Percentiles rank a stretch among this genome's conserved stretches.
Conservation (phyloP, 2,329 filamentous ascomycete species). For the Pseudogymnoascus sp. region DNA sequence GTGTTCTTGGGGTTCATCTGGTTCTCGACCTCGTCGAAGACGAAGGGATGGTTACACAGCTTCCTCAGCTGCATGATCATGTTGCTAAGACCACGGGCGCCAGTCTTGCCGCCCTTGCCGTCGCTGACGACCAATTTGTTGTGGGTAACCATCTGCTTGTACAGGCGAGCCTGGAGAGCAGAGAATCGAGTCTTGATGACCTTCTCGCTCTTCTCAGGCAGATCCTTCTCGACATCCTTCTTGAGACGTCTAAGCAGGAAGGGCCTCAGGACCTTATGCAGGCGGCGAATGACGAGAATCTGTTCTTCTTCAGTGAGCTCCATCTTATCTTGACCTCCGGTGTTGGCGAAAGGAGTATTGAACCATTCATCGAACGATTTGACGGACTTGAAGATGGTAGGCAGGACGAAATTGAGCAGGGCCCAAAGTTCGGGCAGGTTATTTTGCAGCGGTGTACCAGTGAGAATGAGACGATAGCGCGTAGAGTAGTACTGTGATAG, state of each 20-base stretch:
- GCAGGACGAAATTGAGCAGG: constrained; percentile 94
- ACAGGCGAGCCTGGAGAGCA: constrained; percentile 81
- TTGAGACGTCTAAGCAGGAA: constrained; percentile 98
- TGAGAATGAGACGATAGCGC: constrained; percentile 91
- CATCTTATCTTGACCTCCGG: constrained; percentile 96
- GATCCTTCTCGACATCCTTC: constrained; percentile 98
- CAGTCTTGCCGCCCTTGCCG: constrained; percentile 89
- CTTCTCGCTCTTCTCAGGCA: constrained; percentile 97
- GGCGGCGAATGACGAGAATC: constrained; percentile 91
- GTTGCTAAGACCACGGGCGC: constrained; percentile 90
- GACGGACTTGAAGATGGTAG: constrained; percentile 97
- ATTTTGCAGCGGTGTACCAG: constrained; percentile 94
- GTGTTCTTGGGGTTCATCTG: constrained; percentile 87
- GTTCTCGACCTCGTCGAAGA: constrained; percentile 95
- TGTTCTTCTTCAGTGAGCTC: constrained; percentile 99
- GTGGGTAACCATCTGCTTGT: constrained; percentile 95
- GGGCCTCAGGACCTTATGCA: constrained; percentile 94
- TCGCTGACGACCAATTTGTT: constrained; percentile 93
- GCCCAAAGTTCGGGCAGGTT: constrained; percentile 95
- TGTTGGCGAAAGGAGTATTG: constrained; percentile 98
- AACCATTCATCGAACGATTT: constrained; percentile 99
- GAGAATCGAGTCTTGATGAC: constrained; percentile 99
- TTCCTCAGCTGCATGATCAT: constrained; percentile 99
- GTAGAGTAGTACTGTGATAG: constrained; percentile 93
- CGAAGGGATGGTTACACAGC: constrained; percentile 97